phyloP scores from a whole-genome alignment of 495 filamentous ascomycete species.

The Evernia prunastri region DNA sequence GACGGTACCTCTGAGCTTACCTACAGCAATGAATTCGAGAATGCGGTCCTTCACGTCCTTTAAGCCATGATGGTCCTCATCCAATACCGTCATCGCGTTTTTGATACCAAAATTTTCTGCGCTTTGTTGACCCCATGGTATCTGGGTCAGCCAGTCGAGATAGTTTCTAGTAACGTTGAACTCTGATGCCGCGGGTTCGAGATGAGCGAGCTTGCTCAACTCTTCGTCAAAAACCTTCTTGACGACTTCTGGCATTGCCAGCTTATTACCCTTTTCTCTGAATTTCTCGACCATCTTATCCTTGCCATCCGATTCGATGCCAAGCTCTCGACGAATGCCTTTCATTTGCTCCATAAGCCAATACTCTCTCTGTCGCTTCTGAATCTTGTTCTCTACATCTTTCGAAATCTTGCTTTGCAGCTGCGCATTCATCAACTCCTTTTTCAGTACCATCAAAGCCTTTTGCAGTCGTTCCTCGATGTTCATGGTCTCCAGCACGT shows the following conservation, averaged over 20 bases:
- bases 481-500: conserved; percentile 82
- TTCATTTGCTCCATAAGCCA: conserved; percentile 99
- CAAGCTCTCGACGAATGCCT: conserved; percentile 91
- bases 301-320: conserved; percentile 95
- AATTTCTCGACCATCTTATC: conserved; percentile 97
- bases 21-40: conserved; percentile 96
- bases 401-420: conserved; percentile 96
- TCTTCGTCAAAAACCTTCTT: conserved; percentile 98
- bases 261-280: conserved; percentile 85
- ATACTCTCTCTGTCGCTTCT: conserved; percentile 96
- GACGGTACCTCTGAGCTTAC: conserved; percentile 92
- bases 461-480: conserved; percentile 87
- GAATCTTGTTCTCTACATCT: conserved; percentile 95
- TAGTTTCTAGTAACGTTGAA: conserved; percentile 99
- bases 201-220: conserved; percentile 88
- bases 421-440: conserved; percentile 96
- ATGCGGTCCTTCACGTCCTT: conserved; percentile 99
- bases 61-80: conserved; percentile 95
- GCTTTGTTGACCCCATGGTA: conserved; percentile 95
- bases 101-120: conserved; percentile 94
- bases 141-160: conserved; percentile 95
- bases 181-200: conserved; percentile 92
- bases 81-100: conserved; percentile 81
- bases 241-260: conserved; percentile 94
- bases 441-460: conserved; percentile 85